These are phyloP conservation scores for Plasmodium sp. DNA, from an alignment of 169 alveolate genomes.

Conservation along the genomic window DNA sequence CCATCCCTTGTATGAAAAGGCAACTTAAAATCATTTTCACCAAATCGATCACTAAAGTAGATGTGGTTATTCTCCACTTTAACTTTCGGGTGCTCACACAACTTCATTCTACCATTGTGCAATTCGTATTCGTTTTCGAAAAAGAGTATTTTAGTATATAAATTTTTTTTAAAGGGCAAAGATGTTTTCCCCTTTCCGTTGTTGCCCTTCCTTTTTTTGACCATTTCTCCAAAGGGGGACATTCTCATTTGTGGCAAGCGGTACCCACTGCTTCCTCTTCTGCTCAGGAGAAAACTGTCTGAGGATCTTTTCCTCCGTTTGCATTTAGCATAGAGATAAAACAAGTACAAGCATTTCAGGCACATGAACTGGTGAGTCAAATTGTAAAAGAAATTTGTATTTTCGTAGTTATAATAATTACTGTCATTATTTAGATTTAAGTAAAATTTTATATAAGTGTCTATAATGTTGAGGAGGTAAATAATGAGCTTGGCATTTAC, in stretches of 20 bases:
- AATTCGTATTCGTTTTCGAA: slow-evolving; percentile 46
- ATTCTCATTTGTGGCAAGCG: not conserved
- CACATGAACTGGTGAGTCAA: slow-evolving; percentile 70
- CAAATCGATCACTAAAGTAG: slow-evolving; percentile 33
- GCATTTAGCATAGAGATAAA: slow-evolving; percentile 56
- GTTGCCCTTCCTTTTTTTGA: not conserved
- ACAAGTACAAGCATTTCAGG: slow-evolving; percentile 45
- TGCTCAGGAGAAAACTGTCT: not conserved
- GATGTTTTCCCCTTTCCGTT: not conserved
- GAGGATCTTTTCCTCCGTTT: not conserved
- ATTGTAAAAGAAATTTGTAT: slow-evolving; percentile 45
- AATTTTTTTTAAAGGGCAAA: not conserved
- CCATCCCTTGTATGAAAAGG: slow-evolving; percentile 11
- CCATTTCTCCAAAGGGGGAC: not conserved
- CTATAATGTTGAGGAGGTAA: slow-evolving; percentile 36
- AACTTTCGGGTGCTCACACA: slow-evolving; percentile 21
- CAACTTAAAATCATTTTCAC: slow-evolving; percentile 34
- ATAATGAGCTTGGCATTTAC: slow-evolving; percentile 22
- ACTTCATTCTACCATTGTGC: not conserved
- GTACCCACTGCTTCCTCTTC: not conserved
- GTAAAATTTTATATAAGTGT: slow-evolving; percentile 45
- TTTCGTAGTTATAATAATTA: slow-evolving; percentile 38
- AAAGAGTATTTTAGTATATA: slow-evolving; percentile 61
- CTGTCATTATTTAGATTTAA: slow-evolving; percentile 38
- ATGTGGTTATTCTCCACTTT: slow-evolving; percentile 15